These are phyloP conservation scores for Kwoniella botswanensis DNA, from an alignment of 768 basidiomycete species.

Conservation along the genomic window DNA sequence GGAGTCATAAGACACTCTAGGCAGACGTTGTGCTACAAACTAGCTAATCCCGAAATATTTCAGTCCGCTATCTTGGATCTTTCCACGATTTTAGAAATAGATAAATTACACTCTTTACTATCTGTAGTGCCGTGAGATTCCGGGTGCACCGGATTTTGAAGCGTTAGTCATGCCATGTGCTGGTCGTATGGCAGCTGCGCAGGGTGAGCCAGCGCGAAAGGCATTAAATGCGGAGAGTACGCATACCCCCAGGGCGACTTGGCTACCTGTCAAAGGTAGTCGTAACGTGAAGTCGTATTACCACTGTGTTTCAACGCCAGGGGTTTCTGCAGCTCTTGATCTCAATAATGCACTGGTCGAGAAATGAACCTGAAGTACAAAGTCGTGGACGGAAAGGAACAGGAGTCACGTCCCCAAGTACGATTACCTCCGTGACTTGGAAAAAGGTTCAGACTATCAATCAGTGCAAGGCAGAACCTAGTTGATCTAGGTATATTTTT, in stretches of 20 bases:
- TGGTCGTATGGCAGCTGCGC: too few relatives aligned
- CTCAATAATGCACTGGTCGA: background rate
- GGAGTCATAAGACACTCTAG: too few relatives aligned
- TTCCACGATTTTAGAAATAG: too few relatives aligned
- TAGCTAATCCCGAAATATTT: too few relatives aligned
- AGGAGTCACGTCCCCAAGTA: background rate
- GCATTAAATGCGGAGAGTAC: background rate
- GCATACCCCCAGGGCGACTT: constrained; percentile 1
- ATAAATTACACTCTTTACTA: background rate
- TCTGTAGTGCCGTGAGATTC: background rate
- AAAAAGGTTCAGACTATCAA: background rate
- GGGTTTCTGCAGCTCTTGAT: background rate
- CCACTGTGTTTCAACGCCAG: background rate
- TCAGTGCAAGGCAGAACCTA: background rate
- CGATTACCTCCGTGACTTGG: background rate
- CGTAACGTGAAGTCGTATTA: background rate
- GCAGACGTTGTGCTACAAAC: too few relatives aligned
- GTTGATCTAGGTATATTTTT: background rate
- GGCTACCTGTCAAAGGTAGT: background rate
- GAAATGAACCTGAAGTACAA: constrained; percentile 1
- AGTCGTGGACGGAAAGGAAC: background rate
- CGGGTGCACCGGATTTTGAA: too few relatives aligned
- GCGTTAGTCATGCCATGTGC: too few relatives aligned
- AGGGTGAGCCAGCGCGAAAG: background rate
- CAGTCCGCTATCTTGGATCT: too few relatives aligned